These are phyloP conservation scores for Candida michaelii DNA, from an alignment of 805 yeast species.

Conservation along the genomic window DNA sequence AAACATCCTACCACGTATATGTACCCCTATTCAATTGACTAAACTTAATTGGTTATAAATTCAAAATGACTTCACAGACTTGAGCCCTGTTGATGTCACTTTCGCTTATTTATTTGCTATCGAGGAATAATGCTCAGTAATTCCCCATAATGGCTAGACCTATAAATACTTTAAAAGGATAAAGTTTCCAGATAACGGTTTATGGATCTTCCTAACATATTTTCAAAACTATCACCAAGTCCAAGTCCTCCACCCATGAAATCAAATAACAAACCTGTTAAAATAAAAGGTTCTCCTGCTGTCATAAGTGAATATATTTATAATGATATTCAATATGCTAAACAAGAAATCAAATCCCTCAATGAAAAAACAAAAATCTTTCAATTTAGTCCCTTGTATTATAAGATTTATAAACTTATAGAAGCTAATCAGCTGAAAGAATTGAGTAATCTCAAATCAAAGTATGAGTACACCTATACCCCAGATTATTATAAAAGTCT, in stretches of 20 bases:
- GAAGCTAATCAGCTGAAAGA: constrained; percentile 21
- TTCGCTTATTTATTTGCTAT: constrained; percentile 2
- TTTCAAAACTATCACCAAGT: constrained; percentile 4
- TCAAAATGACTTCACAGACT: not conserved
- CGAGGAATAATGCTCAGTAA: not conserved
- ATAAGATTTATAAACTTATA: constrained; percentile 22
- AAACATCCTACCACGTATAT: too few relatives aligned
- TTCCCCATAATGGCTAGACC: not conserved
- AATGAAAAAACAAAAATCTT: constrained; percentile 23
- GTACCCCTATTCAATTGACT: too few relatives aligned
- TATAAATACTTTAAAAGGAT: not conserved
- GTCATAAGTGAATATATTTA: constrained; percentile 21
- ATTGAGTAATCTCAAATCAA: constrained; percentile 15
- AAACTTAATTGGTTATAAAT: too few relatives aligned
- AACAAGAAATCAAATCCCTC: constrained; percentile 22
- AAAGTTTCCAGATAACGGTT: not conserved
- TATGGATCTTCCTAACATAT: not conserved
- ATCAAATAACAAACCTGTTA: not conserved
- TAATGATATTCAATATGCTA: constrained; percentile 21
- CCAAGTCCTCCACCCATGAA: constrained; percentile 2
- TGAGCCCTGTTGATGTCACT: constrained; percentile 2
- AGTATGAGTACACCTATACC: constrained; percentile 14
- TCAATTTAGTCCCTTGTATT: constrained; percentile 19
- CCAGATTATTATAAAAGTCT: constrained; percentile 18
- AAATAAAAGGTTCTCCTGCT: constrained; percentile 20